Conservation (phyloP, 106 monocot species). For the Allium cepa region DNA sequence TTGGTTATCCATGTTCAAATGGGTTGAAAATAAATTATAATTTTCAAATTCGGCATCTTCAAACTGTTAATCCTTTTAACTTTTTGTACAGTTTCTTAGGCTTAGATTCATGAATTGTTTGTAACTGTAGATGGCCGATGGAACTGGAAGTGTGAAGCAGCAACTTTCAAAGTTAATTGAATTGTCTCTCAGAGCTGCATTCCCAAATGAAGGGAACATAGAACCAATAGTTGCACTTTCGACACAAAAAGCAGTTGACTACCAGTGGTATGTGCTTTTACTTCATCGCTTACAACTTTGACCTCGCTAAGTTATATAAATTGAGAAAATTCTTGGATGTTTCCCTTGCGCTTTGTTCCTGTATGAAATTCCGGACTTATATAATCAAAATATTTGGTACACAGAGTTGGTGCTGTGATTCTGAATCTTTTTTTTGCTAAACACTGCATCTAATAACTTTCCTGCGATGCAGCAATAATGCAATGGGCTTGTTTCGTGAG, state of each 20-base stretch:
- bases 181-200: constrained; percentile 32
- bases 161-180: constrained; percentile 49
- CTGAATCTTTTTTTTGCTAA: not conserved
- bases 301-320: not conserved
- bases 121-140: constrained; percentile 12
- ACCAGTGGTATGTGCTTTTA: constrained; percentile 67
- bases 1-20: not conserved
- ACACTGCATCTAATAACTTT: not conserved
- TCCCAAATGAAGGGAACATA: constrained; percentile 38
- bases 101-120: not conserved
- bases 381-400: too few relatives aligned
- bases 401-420: not conserved
- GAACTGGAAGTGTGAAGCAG: constrained; percentile 61
- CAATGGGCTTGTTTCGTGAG: constrained; percentile 79
- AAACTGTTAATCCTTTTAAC: not conserved
- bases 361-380: not conserved
- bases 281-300: not conserved
- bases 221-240: constrained; percentile 61
- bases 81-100: not conserved
- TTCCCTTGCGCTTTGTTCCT: not conserved
- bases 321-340: not conserved
- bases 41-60: not conserved
- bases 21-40: not conserved
- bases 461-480: constrained; percentile 75
- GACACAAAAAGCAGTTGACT: constrained; percentile 67